Evolutionary conservation across 139 green algal genomes (phyloP).

Genomic region (Chlorella vulgaris): DNA sequence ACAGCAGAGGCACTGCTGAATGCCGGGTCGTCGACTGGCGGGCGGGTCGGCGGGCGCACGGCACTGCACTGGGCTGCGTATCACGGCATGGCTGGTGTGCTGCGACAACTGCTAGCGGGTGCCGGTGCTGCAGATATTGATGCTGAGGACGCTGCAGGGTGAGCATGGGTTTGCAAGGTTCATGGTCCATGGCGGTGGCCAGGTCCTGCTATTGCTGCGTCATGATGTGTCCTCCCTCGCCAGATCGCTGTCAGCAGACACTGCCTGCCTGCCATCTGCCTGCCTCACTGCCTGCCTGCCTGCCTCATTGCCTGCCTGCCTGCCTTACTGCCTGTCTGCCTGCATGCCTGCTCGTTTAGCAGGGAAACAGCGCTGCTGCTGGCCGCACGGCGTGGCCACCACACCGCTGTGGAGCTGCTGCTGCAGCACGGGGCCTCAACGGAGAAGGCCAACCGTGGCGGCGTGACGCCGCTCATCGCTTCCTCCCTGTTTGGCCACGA

Average conservation of each 20-base stretch:
- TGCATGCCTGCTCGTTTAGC: neutral
- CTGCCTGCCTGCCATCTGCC: neutral
- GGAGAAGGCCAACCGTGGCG: neutral
- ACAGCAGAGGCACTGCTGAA: neutral
- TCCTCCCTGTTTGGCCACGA: slow-evolving; percentile 18
- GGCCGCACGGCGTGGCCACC: slow-evolving; percentile 14
- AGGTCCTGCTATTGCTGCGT: neutral
- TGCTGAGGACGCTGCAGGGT: neutral
- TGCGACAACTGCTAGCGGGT: neutral
- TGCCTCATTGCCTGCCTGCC: too few relatives aligned
- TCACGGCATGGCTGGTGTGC: slow-evolving; percentile 14
- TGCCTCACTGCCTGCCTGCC: too few relatives aligned
- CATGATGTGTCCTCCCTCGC: too few relatives aligned
- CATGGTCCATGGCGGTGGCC: neutral
- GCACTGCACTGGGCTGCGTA: slow-evolving; percentile 20
- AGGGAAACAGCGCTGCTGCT: slow-evolving; percentile 24
- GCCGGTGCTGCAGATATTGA: neutral
- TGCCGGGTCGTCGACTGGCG: neutral
- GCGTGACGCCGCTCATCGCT: slow-evolving; percentile 9
- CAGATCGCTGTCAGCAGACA: too few relatives aligned
- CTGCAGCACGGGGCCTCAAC: neutral
- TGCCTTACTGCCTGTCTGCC: too few relatives aligned
- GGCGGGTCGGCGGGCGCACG: neutral
- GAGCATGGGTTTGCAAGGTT: too few relatives aligned
- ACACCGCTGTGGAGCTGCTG: slow-evolving; percentile 9